These are phyloP conservation scores for Beauveria australis DNA, from an alignment of 2,329 filamentous ascomycete species.

Conservation along the genomic window DNA sequence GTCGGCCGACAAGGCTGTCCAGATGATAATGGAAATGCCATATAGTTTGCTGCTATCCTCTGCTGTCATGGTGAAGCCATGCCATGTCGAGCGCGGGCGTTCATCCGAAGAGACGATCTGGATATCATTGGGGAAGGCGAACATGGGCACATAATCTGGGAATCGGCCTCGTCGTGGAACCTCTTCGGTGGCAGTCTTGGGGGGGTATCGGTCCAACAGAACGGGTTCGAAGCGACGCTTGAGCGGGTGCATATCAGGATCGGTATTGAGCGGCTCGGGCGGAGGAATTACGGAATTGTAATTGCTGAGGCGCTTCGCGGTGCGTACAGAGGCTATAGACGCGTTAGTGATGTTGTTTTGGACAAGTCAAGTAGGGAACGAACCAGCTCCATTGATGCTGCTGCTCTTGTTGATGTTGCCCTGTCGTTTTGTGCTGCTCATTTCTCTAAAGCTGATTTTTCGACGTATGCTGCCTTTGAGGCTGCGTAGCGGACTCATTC, in stretches of 20 bases:
- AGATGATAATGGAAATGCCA: conserved; percentile 83
- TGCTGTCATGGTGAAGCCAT: conserved; percentile 96
- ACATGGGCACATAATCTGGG: conserved; percentile 98
- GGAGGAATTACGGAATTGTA: conserved; percentile 97
- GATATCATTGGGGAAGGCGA: conserved; percentile 97
- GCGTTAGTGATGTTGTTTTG: conserved; percentile 20
- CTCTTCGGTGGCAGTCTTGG: conserved; percentile 74
- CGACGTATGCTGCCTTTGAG: conserved; percentile 81
- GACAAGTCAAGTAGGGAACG: background rate
- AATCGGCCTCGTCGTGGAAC: conserved; percentile 73
- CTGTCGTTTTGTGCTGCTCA: conserved; percentile 89
- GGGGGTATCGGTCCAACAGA: conserved; percentile 88
- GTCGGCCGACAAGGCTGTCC: conserved; percentile 76
- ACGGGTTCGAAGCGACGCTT: conserved; percentile 93
- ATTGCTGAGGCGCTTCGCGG: conserved; percentile 82
- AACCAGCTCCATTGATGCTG: conserved; percentile 40
- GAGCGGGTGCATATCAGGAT: conserved; percentile 90
- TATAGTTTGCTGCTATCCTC: conserved; percentile 88
- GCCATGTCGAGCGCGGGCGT: conserved; percentile 91
- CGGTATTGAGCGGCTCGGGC: conserved; percentile 81
- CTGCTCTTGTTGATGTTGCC: conserved; percentile 66
- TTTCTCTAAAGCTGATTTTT: conserved; percentile 86
- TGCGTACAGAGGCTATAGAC: conserved; percentile 54
- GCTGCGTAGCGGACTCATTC: conserved; percentile 48
- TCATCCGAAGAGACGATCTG: conserved; percentile 94